Conservation (phyloP, 257 asterid species). For the Solanum verrucosum region DNA sequence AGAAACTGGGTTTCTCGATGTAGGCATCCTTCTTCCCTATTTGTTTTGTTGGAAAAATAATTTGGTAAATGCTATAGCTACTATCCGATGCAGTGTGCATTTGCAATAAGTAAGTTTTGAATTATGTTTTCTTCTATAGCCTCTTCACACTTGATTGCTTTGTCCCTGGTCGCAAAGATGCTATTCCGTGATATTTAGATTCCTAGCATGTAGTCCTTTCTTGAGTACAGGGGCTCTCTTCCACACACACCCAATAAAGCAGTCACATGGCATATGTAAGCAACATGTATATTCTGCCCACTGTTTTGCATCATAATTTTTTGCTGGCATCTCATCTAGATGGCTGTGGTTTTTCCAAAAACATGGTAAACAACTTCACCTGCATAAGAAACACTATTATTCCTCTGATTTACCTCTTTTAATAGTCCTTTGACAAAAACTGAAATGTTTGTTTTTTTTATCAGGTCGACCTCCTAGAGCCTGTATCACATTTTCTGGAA, state of each 20-base stretch:
- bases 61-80: neutral
- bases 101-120: neutral
- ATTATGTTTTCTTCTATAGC: neutral
- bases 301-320: neutral
- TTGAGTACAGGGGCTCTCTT: neutral
- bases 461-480: conserved; percentile 96
- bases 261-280: neutral
- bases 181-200: neutral
- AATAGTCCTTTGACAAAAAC: neutral
- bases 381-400: neutral
- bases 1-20: neutral
- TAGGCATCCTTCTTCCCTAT: neutral
- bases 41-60: neutral
- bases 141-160: neutral
- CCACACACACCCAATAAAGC: neutral
- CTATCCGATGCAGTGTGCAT: neutral
- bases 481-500: conserved; percentile 84
- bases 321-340: neutral
- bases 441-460: neutral
- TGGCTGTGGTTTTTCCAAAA: neutral
- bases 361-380: neutral
- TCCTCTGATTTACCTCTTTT: neutral
- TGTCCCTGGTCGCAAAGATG: neutral
- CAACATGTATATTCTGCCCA: neutral
- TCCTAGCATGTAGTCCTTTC: neutral